phyloP scores from a whole-genome alignment of 805 yeast species.

The Candida saitoana region DNA sequence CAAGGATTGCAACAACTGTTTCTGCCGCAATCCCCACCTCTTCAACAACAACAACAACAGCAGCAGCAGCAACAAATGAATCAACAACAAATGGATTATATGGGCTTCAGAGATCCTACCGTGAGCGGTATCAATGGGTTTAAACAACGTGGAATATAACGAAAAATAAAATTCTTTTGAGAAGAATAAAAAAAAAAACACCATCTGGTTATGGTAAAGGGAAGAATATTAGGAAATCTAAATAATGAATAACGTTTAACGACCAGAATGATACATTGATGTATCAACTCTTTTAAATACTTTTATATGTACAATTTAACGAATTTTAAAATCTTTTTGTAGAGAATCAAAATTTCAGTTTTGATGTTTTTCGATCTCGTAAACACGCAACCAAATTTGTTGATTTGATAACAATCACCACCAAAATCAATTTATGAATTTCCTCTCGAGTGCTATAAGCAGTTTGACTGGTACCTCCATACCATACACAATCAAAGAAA shows the following conservation, averaged over 20 bases:
- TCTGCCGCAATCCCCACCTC: conserved; percentile 1
- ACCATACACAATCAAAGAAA: conserved; percentile 54
- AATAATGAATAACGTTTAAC: background rate
- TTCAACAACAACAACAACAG: background rate
- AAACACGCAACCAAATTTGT: background rate
- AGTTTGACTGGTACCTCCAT: conserved; percentile 54
- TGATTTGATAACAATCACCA: background rate
- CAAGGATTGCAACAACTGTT: conserved; percentile 5
- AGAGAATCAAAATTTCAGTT: background rate
- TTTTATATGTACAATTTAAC: background rate
- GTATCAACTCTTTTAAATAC: background rate
- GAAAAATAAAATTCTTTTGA: background rate
- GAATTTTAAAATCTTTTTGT: background rate
- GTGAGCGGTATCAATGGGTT: background rate
- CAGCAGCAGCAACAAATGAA: background rate
- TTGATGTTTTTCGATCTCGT: background rate
- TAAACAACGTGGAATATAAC: conserved; percentile 1
- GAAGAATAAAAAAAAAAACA: background rate
- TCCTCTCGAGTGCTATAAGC: conserved; percentile 59
- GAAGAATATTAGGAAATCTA: background rate
- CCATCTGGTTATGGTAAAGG: conserved; percentile 1
- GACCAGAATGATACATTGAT: background rate
- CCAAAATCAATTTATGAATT: conserved; percentile 47
- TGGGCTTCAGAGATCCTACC: conserved; percentile 2
- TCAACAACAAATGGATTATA: conserved; percentile 2